Conservation (phyloP, 805 yeast genomes). For the Hanseniaspora thailandica region DNA sequence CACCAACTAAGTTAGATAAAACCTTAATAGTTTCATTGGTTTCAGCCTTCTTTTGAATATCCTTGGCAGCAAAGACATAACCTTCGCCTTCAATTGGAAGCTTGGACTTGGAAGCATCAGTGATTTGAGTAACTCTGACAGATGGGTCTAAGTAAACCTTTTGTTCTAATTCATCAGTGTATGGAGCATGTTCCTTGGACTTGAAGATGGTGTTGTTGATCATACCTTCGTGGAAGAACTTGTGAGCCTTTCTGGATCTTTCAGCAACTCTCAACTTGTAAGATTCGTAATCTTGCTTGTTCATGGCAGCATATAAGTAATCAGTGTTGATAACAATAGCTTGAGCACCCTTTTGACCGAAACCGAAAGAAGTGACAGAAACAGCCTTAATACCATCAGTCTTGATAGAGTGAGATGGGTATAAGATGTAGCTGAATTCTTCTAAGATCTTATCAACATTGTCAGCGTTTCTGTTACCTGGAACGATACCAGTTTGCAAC, state of each 20-base stretch:
- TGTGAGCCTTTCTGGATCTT: constrained; percentile 81
- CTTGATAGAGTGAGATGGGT: constrained; percentile 85
- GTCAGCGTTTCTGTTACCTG: constrained; percentile 98
- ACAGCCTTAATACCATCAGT: constrained; percentile 97
- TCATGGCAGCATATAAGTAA: constrained; percentile 77
- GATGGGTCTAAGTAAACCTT: constrained; percentile 91
- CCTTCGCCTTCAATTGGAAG: constrained; percentile 30
- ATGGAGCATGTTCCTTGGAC: constrained; percentile 90
- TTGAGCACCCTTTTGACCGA: constrained; percentile 99
- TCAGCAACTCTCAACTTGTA: constrained; percentile 60
- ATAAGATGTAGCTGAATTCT: constrained; percentile 76
- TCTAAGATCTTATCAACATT: constrained; percentile 77
- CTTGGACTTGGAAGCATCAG: constrained; percentile 19
- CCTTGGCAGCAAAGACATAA: constrained; percentile 39
- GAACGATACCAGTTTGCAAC: constrained; percentile 82
- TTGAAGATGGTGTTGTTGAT: constrained; percentile 82
- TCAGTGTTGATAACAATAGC: constrained; percentile 87
- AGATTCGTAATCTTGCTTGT: constrained; percentile 54
- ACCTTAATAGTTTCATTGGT: constrained; percentile 45
- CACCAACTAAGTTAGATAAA: constrained; percentile 43
- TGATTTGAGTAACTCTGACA: constrained; percentile 36
- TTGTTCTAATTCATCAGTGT: constrained; percentile 75
- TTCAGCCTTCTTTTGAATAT: constrained; percentile 42
- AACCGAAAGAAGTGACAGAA: constrained; percentile 93
- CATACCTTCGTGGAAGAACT: constrained; percentile 92